These are phyloP conservation scores for Taphrina wiesneri DNA, from an alignment of 1,139 yeast species.

Conservation along the genomic window DNA sequence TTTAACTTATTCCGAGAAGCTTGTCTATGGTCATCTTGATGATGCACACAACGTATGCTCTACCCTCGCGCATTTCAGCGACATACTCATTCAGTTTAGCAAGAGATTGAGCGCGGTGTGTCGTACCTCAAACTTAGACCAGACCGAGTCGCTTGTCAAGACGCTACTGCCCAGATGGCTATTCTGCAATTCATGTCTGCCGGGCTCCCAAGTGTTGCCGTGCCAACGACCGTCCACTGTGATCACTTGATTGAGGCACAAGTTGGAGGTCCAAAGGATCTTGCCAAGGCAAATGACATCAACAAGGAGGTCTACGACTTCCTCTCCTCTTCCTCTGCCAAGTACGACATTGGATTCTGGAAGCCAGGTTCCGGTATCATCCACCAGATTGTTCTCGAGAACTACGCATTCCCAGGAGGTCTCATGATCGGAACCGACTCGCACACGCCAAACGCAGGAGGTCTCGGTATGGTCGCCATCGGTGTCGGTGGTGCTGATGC, in stretches of 20 bases:
- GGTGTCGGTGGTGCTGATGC: constrained; percentile 99
- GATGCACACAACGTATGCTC: constrained; percentile 65
- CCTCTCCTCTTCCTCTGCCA: constrained; percentile 90
- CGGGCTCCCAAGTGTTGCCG: constrained; percentile 88
- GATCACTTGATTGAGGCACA: constrained; percentile 99
- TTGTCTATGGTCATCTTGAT: constrained; percentile 93
- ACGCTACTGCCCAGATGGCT: constrained; percentile 99
- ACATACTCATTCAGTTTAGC: constrained; percentile 45
- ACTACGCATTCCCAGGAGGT: constrained; percentile 98
- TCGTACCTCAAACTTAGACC: constrained; percentile 97
- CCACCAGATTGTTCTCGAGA: constrained; percentile 95
- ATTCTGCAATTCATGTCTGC: constrained; percentile 98
- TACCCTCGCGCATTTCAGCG: too few species aligned
- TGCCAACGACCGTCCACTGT: constrained; percentile 98
- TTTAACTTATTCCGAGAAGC: constrained; percentile 94
- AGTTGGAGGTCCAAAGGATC: constrained; percentile 88
- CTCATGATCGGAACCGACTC: constrained; percentile 97
- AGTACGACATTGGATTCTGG: constrained; percentile 99
- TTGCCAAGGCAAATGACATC: constrained; percentile 85
- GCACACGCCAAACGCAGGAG: constrained; percentile 99
- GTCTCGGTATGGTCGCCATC: constrained; percentile 96
- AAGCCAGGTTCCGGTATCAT: constrained; percentile 99
- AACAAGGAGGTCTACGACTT: constrained; percentile 98
- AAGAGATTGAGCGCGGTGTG: constrained; percentile 93
- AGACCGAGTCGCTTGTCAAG: constrained; percentile 99